These are phyloP conservation scores for Beauveria caledonica DNA, from an alignment of 2,329 filamentous ascomycete genomes.

Conservation along the genomic window DNA sequence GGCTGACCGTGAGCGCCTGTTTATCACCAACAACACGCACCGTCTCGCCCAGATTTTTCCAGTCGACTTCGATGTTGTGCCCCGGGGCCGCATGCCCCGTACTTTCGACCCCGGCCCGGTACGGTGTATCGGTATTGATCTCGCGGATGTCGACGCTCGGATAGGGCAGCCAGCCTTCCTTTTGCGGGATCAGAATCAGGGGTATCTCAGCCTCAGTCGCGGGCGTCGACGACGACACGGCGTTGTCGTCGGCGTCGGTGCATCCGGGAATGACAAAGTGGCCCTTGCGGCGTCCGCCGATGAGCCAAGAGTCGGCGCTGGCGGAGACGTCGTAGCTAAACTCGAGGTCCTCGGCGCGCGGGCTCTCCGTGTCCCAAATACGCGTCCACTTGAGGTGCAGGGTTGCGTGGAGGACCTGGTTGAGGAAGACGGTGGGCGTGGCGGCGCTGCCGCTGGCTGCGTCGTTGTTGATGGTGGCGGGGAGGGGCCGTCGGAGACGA, in stretches of 20 bases:
- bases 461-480: conserved; percentile 20
- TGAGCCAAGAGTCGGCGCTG: conserved; percentile 68
- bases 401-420: conserved; percentile 56
- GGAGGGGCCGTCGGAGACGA: conserved; percentile 35
- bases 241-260: conserved; percentile 12
- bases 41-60: conserved; percentile 67
- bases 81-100: conserved; percentile 12
- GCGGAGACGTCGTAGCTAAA: conserved; percentile 79
- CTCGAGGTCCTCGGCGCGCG: conserved; percentile 45
- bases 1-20: conserved; percentile 61
- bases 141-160: conserved; percentile 73
- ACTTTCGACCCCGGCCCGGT: conserved; percentile 15
- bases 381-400: conserved; percentile 56
- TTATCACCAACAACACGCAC: conserved; percentile 67
- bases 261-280: conserved; percentile 57
- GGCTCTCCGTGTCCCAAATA: conserved; percentile 46
- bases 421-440: conserved; percentile 45
- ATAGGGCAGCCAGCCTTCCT: conserved; percentile 67
- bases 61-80: conserved; percentile 66
- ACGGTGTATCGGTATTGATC: conserved; percentile 28
- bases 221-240: conserved; percentile 23
- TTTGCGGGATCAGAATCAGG: conserved; percentile 71
- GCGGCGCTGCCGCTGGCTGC: conserved; percentile 18
- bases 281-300: conserved; percentile 73
- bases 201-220: conserved; percentile 53